Conservation (phyloP, 805 yeast species). For the Lachancea waltii region DNA sequence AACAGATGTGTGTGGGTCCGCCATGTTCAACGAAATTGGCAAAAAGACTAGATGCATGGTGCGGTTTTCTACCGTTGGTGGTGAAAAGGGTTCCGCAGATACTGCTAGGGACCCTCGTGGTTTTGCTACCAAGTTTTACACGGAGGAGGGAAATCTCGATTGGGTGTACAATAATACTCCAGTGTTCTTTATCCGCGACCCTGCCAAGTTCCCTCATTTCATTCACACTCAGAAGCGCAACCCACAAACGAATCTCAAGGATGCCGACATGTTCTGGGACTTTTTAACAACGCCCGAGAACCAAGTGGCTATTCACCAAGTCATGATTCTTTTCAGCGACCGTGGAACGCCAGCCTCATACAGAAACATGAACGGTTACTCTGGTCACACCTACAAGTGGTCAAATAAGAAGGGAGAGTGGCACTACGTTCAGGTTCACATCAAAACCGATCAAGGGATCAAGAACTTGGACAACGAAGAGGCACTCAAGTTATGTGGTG, state of each 20-base stretch:
- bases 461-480: conserved; percentile 53
- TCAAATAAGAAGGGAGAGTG: conserved; percentile 47
- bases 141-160: conserved; percentile 63
- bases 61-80: conserved; percentile 71
- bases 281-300: conserved; percentile 54
- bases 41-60: conserved; percentile 68
- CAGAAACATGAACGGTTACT: conserved; percentile 57
- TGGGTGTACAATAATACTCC: conserved; percentile 75
- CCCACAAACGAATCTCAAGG: conserved; percentile 68
- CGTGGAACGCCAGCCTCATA: conserved; percentile 54
- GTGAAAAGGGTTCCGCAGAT: conserved; percentile 62
- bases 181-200: conserved; percentile 57
- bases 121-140: conserved; percentile 56
- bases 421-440: conserved; percentile 53
- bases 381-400: conserved; percentile 62
- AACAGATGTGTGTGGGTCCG: conserved; percentile 62
- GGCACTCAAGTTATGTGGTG: conserved; percentile 61
- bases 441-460: conserved; percentile 48
- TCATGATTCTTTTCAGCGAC: conserved; percentile 52
- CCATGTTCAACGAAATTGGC: conserved; percentile 67
- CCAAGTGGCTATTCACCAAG: conserved; percentile 75
- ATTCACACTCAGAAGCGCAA: conserved; percentile 67
- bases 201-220: conserved; percentile 56
- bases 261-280: conserved; percentile 81
- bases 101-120: conserved; percentile 68